Percentiles rank a stretch among this genome's conserved stretches.
These are phyloP conservation scores for Penicillium sp. DNA, from an alignment of 2,329 filamentous ascomycete genomes.

Conservation along the genomic window DNA sequence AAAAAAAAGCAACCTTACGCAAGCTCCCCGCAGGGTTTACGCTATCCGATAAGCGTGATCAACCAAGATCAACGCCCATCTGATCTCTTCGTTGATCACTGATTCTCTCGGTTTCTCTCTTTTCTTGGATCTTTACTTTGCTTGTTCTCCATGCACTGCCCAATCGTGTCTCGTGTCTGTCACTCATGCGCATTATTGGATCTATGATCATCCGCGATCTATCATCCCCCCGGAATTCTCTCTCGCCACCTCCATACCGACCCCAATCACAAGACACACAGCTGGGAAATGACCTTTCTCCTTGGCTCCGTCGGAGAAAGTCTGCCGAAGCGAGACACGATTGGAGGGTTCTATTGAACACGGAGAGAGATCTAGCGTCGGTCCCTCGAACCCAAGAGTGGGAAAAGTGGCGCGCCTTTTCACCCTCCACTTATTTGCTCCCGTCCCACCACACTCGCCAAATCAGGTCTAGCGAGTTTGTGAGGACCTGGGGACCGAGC, in stretches of 20 bases:
- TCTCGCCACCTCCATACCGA: not conserved
- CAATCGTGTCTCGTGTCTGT: too few species aligned
- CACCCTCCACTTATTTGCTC: too few species aligned
- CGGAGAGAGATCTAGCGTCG: not conserved
- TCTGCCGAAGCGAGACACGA: not conserved
- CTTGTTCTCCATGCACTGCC: too few species aligned
- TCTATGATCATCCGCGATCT: constrained; percentile 1
- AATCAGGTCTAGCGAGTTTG: too few species aligned
- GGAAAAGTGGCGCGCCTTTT: not conserved
- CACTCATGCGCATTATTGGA: not conserved
- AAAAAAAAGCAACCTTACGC: too few species aligned
- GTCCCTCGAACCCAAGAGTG: not conserved
- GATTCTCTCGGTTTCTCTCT: too few species aligned
- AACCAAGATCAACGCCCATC: too few species aligned
- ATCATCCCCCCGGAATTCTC: not conserved
- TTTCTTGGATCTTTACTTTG: too few species aligned
- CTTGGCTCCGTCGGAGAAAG: not conserved
- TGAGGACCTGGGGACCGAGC: constrained; percentile 3
- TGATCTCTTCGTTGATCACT: too few species aligned
- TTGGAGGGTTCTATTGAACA: not conserved
- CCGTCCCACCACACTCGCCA: too few species aligned
- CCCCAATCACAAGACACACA: not conserved
- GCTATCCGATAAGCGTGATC: too few species aligned
- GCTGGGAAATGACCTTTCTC: not conserved
- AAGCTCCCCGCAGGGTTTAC: too few species aligned